Evolutionary conservation across 306 rosid species (phyloP).

Genomic region (Cicer judaicum): DNA sequence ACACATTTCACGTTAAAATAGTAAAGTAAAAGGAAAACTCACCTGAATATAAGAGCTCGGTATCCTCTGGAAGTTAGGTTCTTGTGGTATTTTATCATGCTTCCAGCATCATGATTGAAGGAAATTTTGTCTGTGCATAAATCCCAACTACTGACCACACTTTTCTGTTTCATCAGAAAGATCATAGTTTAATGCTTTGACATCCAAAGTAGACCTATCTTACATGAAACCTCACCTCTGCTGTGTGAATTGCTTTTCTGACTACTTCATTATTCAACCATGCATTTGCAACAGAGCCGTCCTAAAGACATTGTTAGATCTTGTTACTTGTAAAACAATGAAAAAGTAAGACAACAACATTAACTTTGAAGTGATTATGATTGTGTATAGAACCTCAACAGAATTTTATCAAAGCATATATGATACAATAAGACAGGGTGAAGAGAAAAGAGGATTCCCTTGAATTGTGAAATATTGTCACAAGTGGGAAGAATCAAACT

Average conservation of each 20-base stretch:
- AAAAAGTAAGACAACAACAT: conserved; percentile 3
- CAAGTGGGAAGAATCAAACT: not conserved
- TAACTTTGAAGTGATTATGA: not conserved
- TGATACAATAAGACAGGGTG: not conserved
- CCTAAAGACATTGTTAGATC: conserved; percentile 51
- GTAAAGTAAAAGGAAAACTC: not conserved
- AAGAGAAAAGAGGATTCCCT: not conserved
- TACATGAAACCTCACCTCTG: conserved; percentile 53
- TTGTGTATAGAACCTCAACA: not conserved
- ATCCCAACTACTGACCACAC: conserved; percentile 63
- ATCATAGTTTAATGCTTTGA: conserved; percentile 19
- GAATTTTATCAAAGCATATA: conserved; percentile 1
- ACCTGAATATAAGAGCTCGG: conserved; percentile 90
- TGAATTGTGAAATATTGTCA: not conserved
- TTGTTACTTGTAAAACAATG: conserved; percentile 11
- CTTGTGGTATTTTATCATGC: conserved; percentile 87
- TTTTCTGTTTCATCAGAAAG: conserved; percentile 52
- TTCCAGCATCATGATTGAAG: conserved; percentile 73
- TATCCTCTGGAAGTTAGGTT: conserved; percentile 83
- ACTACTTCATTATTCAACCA: conserved; percentile 81
- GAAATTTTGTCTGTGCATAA: conserved; percentile 58
- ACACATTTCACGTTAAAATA: too few relatives aligned
- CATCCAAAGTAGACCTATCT: not conserved
- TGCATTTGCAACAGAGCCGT: conserved; percentile 67
- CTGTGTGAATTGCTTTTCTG: conserved; percentile 78